Conservation (phyloP, 164 flowering plant genomes). For the Umbellularia californica region DNA sequence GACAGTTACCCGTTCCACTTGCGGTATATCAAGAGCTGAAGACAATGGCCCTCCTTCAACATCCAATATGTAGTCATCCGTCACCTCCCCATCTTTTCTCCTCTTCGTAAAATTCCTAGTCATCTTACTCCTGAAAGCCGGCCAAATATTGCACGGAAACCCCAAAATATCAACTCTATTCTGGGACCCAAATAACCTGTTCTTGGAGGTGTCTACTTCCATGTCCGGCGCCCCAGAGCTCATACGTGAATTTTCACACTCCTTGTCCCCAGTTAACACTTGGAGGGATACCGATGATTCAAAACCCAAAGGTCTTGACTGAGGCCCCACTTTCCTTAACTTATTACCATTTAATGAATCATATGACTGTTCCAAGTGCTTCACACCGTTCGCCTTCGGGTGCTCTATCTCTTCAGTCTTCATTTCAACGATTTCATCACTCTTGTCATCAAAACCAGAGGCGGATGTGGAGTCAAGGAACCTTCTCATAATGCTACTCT, state of each 20-base stretch:
- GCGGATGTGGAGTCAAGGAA: conserved; percentile 33
- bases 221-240: conserved; percentile 23
- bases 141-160: conserved; percentile 25
- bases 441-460: conserved; percentile 27
- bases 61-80: conserved; percentile 7
- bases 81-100: conserved; percentile 46
- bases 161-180: conserved; percentile 22
- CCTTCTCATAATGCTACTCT: conserved; percentile 28
- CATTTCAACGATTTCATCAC: conserved; percentile 39
- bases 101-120: conserved; percentile 31
- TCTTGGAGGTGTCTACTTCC: conserved; percentile 29
- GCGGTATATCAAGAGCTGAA: conserved; percentile 19
- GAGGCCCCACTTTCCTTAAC: conserved; percentile 27
- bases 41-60: conserved; percentile 29
- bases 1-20: conserved; percentile 26
- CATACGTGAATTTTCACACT: conserved; percentile 8
- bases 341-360: conserved; percentile 16
- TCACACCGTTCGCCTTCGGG: conserved; percentile 18
- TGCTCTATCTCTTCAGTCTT: conserved; percentile 21
- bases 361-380: conserved; percentile 14
- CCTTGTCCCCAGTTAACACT: conserved; percentile 16
- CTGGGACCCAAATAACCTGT: conserved; percentile 20
- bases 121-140: conserved; percentile 17
- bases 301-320: conserved; percentile 15
- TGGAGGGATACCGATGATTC: conserved; percentile 18